These are phyloP conservation scores for Quercus variabilis DNA, from an alignment of 306 rosid genomes.

Conservation along the genomic window DNA sequence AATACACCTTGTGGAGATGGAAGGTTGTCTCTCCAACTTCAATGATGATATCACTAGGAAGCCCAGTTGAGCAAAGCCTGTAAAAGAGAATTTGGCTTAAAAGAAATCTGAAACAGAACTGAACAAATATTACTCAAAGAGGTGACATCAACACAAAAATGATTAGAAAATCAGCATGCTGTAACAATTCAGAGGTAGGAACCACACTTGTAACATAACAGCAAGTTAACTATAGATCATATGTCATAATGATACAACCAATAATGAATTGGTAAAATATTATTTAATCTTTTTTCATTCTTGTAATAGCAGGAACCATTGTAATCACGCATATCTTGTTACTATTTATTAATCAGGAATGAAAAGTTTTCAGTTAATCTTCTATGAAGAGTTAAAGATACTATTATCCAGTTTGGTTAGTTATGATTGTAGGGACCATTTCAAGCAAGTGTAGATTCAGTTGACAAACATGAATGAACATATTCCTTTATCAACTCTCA, in stretches of 20 bases:
- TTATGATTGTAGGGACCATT: neutral
- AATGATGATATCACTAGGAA: conserved; percentile 69
- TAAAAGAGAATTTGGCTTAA: conserved; percentile 17
- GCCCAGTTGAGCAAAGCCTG: conserved; percentile 89
- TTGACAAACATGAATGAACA: neutral
- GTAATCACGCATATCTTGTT: neutral
- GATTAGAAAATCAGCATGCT: neutral
- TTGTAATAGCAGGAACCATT: neutral
- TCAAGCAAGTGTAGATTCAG: neutral
- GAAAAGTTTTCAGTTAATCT: neutral
- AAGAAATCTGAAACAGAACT: neutral
- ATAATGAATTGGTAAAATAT: neutral
- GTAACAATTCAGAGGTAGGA: neutral
- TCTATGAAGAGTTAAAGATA: neutral
- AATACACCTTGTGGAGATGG: conserved; percentile 84
- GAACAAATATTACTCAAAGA: neutral
- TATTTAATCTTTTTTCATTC: neutral
- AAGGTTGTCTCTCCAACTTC: conserved; percentile 74
- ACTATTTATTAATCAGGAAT: neutral
- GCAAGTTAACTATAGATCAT: neutral
- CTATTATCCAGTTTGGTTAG: neutral
- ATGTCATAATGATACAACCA: neutral
- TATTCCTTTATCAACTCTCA: neutral
- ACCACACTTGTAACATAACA: neutral
- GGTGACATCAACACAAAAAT: neutral